Percentiles rank a stretch among this genome's conserved stretches.
Conservation (phyloP, 192 early-diverging fungal species). For the Podila horticola region DNA sequence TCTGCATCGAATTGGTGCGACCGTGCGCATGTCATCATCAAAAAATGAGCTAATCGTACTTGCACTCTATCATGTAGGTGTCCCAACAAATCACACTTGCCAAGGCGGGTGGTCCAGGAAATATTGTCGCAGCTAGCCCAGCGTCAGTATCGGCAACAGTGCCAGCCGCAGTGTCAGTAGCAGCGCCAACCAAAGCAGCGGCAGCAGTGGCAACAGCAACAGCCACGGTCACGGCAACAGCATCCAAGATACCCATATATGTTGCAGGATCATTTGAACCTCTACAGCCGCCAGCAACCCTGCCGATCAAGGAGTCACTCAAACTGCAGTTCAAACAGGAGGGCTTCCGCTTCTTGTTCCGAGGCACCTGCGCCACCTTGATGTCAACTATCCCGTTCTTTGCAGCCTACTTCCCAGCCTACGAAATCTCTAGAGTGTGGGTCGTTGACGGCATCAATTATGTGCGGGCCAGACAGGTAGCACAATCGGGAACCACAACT, state of each 20-base stretch:
- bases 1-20: neutral
- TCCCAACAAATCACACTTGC: slow-evolving; percentile 51
- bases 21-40: neutral
- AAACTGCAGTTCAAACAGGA: slow-evolving; percentile 44
- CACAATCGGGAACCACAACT: neutral
- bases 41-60: neutral
- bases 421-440: slow-evolving; percentile 39
- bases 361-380: slow-evolving; percentile 48
- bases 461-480: slow-evolving; percentile 5
- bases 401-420: slow-evolving; percentile 53
- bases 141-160: slow-evolving; percentile 17
- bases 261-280: slow-evolving; percentile 28
- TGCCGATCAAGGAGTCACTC: slow-evolving; percentile 45
- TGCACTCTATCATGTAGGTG: slow-evolving; percentile 5
- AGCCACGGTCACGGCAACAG: slow-evolving; percentile 9
- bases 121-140: slow-evolving; percentile 5
- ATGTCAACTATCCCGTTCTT: slow-evolving; percentile 53
- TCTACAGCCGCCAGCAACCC: slow-evolving; percentile 17
- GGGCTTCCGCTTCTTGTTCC: slow-evolving; percentile 49
- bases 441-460: slow-evolving; percentile 34
- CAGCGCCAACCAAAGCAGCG: slow-evolving; percentile 11
- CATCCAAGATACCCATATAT: slow-evolving; percentile 25
- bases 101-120: slow-evolving; percentile 44
- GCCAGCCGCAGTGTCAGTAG: slow-evolving; percentile 6
- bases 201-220: slow-evolving; percentile 20